A percentile compares a stretch with the other conserved stretches of the same genome.
Evolutionary conservation across 1,284 basidiomycete genomes (phyloP).

Genomic region (Tranzscheliella williamsii): DNA sequence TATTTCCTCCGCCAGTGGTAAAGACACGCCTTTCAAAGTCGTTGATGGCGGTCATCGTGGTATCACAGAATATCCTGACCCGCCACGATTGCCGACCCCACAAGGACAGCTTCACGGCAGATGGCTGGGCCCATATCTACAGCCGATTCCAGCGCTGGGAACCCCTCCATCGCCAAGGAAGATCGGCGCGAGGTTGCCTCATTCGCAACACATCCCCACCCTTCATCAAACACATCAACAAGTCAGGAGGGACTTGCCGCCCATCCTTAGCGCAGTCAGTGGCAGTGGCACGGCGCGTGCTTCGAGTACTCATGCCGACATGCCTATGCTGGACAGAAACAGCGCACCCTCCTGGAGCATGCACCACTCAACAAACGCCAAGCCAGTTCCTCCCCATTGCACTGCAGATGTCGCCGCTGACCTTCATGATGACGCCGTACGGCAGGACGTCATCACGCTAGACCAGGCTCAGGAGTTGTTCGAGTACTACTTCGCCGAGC

Average conservation of each 20-base stretch:
- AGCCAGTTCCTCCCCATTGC: not conserved
- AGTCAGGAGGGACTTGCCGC: not conserved
- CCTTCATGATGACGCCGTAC: conserved; percentile 24
- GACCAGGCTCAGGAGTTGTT: conserved; percentile 31
- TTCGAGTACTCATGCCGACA: not conserved
- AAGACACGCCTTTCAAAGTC: not conserved
- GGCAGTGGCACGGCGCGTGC: not conserved
- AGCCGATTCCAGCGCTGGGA: conserved; percentile 8
- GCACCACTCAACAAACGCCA: conserved; percentile 5
- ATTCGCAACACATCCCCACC: too few species aligned
- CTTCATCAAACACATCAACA: not conserved
- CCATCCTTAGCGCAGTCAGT: too few species aligned
- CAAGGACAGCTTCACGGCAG: conserved; percentile 27
- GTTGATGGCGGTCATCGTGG: not conserved
- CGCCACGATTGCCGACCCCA: conserved; percentile 27
- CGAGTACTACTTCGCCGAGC: conserved; percentile 28
- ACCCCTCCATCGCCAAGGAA: not conserved
- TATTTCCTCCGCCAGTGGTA: not conserved
- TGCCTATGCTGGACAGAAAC: not conserved
- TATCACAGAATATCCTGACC: not conserved
- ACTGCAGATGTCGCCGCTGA: conserved; percentile 6
- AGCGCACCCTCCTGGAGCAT: conserved; percentile 12
- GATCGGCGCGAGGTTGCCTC: too few species aligned
- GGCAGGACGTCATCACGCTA: conserved; percentile 21
- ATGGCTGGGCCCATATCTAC: conserved; percentile 37